Evolutionary conservation across 1,284 basidiomycete genomes (phyloP).

Genomic region (Tetrapyrgos nigripes): DNA sequence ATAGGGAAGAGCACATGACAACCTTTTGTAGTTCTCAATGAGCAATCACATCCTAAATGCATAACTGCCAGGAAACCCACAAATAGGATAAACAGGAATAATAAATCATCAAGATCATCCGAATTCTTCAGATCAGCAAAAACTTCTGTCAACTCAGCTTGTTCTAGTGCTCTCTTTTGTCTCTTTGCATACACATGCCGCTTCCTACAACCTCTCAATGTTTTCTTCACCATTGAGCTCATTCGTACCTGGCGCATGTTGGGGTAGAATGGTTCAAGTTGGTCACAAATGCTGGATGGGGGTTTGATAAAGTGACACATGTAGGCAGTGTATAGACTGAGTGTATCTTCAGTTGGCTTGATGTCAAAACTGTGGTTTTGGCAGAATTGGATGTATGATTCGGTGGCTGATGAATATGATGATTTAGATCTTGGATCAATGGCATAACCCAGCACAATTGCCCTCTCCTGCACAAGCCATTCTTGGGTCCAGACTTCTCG

Average conservation of each 20-base stretch:
- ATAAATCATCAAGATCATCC: conserved; percentile 6
- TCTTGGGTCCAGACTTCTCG: conserved; percentile 12
- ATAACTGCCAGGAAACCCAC: not conserved
- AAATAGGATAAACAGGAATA: conserved; percentile 11
- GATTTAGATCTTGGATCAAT: too few species aligned
- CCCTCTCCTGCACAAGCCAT: conserved; percentile 12
- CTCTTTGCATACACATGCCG: not conserved
- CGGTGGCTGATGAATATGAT: too few species aligned
- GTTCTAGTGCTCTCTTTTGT: conserved; percentile 14
- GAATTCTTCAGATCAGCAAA: not conserved
- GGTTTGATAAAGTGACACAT: too few species aligned
- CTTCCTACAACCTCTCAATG: conserved; percentile 14
- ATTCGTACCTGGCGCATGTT: too few species aligned
- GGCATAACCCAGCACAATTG: too few species aligned
- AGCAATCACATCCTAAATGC: not conserved
- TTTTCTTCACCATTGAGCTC: not conserved
- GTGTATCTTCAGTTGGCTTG: too few species aligned
- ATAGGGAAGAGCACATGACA: not conserved
- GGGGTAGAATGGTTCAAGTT: too few species aligned
- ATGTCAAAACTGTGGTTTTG: too few species aligned
- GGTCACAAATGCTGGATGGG: too few species aligned
- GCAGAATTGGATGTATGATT: too few species aligned
- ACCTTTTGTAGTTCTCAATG: conserved; percentile 14
- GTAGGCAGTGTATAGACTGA: too few species aligned
- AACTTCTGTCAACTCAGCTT: not conserved